Evolutionary conservation across 2,329 filamentous ascomycete genomes (phyloP).

Genomic region (Hymenoscyphus fraxineus): DNA sequence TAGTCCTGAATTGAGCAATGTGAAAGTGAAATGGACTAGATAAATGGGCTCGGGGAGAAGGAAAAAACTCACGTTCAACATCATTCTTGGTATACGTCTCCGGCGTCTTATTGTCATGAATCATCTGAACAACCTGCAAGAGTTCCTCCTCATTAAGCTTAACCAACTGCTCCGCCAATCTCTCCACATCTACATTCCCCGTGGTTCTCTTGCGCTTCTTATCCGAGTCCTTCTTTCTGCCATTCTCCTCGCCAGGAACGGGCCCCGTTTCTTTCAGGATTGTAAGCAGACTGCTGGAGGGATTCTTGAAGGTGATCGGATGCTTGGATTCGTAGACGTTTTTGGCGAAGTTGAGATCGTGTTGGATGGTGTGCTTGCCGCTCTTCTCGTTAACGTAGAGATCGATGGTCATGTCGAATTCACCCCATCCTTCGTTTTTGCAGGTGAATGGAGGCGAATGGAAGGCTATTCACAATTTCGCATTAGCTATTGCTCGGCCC

Average conservation of each 20-base stretch:
- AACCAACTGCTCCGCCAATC: constrained; percentile 86
- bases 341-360: constrained; percentile 89
- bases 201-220: constrained; percentile 74
- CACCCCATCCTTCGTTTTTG: constrained; percentile 94
- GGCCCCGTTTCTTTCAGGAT: constrained; percentile 79
- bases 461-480: constrained; percentile 54
- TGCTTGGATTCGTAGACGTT: constrained; percentile 81
- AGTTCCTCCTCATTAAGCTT: constrained; percentile 91
- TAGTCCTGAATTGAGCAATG: neutral
- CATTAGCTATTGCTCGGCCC: neutral
- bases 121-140: constrained; percentile 92
- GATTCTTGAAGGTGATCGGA: constrained; percentile 83
- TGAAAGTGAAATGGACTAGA: neutral
- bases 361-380: constrained; percentile 71
- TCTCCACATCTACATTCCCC: constrained; percentile 79
- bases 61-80: constrained; percentile 72
- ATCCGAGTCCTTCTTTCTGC: constrained; percentile 58
- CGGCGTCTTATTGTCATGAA: constrained; percentile 92
- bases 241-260: constrained; percentile 70
- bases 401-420: constrained; percentile 92
- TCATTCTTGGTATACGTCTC: constrained; percentile 98
- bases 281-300: constrained; percentile 78
- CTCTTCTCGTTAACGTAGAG: constrained; percentile 82
- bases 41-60: constrained; percentile 7
- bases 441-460: constrained; percentile 84